Conservation (phyloP, 495 filamentous ascomycete species). For the Aspergillus hancockii region DNA sequence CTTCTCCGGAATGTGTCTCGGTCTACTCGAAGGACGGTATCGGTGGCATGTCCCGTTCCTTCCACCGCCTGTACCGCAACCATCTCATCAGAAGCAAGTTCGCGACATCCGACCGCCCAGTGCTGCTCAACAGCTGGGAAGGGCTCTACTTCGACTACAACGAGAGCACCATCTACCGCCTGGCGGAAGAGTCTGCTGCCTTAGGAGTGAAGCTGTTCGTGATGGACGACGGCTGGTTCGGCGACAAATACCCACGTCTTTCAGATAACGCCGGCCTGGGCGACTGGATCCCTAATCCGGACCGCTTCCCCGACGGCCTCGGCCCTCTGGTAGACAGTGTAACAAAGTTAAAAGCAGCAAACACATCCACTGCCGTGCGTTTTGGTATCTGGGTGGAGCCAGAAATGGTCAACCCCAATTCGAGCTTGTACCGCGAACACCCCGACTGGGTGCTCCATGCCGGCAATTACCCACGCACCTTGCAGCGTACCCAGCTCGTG, state of each 20-base stretch:
- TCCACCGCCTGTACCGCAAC: conserved; percentile 55
- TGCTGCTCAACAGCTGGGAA: conserved; percentile 60
- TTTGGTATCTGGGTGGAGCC: conserved; percentile 62
- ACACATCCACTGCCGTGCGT: conserved; percentile 42
- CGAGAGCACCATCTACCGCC: conserved; percentile 42
- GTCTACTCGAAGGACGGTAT: conserved; percentile 54
- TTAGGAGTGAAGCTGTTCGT: conserved; percentile 55
- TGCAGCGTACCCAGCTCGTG: conserved; percentile 52
- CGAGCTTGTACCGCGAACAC: conserved; percentile 51
- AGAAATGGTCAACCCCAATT: conserved; percentile 60
- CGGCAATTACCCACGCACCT: conserved; percentile 50
- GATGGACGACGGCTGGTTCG: conserved; percentile 62
- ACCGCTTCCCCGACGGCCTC: conserved; percentile 55
- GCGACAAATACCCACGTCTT: conserved; percentile 51
- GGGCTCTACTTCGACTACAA: conserved; percentile 53
- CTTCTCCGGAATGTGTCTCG: conserved; percentile 54
- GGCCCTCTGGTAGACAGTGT: conserved; percentile 42
- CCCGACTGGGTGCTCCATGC: conserved; percentile 58
- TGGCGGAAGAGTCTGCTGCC: conserved; percentile 51
- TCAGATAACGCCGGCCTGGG: conserved; percentile 52
- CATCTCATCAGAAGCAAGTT: conserved; percentile 56
- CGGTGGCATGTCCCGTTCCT: conserved; percentile 54
- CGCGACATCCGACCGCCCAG: conserved; percentile 46
- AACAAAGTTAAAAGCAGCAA: conserved; percentile 41
- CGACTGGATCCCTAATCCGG: conserved; percentile 55